Evolutionary conservation across 2,329 filamentous ascomycete species (phyloP), one percentile per base, ranked within the genome.

Genomic region (Dothiorella sarmentorum): DNA sequence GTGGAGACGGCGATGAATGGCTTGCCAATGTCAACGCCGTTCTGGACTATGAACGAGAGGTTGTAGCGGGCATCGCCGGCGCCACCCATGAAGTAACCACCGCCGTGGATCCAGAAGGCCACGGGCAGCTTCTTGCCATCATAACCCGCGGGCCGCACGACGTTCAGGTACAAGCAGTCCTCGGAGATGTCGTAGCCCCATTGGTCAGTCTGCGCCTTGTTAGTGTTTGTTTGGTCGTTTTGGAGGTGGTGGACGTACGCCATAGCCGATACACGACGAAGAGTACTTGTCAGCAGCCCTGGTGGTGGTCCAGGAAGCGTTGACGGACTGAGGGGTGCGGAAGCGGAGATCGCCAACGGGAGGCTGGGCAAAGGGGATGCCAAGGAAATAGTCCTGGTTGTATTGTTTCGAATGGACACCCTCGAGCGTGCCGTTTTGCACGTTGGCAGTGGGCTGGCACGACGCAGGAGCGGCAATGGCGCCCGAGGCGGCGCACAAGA

Each of bases 81-180:
- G 3, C 72, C 71, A 1, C 84, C 84, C 29, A 75, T 71, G 53
- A 73, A 78, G 49, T 77, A 74, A 0, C 82, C 60, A 3, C 72
- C 72, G 29, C 78, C 78, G 62, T 85, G 82, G 24, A 88, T 82
- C 84, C 85, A 88, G 1, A 85, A 75, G 10, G 76, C 77, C 6
- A 86, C 80, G 0, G 84, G 84, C 2, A 87, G 73, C 7, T 70
- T 75, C 29, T 69, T 61, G 7, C 73, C 67, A 4, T 77, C 71
- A 31, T 69, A 68, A 5, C 79, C 78, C 7, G 78, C 70, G 0
- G 83, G 82, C 3, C 84, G 78, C 24, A 87, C 73, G 7, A 88
- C 76, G 63, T 86, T 87, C 61, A 87, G 71, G 43, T 82, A 84
- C 3, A 87, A 74, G 61, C 85, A 87, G 64, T 86, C 81, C 64